Percentiles rank a stretch among this genome's conserved stretches.
Evolutionary conservation across 78 protist genomes (phyloP).

Genomic region (slime mould (Dictyostelium discoideum)): dicty_2.7 NC_007091.3:1083501-1084000

Average conservation of each 20-base stretch:
- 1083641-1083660: not conserved
- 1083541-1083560: not conserved
- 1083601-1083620: not conserved
- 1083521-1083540: not conserved
- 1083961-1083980: too few species aligned
- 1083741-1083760: not conserved
- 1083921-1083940: too few species aligned
- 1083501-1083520: not conserved
- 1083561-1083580: not conserved
- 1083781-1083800: not conserved
- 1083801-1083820: too few species aligned
- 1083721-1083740: not conserved
- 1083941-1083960: too few species aligned
- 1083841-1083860: too few species aligned
- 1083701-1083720: not conserved
- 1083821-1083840: too few species aligned
- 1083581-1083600: slow-evolving; percentile 4
- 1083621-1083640: not conserved
- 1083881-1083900: too few species aligned
- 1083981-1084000: too few species aligned
- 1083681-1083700: not conserved
- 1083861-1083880: too few species aligned
- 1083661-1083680: slow-evolving; percentile 1
- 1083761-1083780: not conserved
- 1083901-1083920: too few species aligned